These are phyloP conservation scores for Wickerhamiella pararugosa DNA, from an alignment of 1,139 yeast species.

Conservation along the genomic window DNA sequence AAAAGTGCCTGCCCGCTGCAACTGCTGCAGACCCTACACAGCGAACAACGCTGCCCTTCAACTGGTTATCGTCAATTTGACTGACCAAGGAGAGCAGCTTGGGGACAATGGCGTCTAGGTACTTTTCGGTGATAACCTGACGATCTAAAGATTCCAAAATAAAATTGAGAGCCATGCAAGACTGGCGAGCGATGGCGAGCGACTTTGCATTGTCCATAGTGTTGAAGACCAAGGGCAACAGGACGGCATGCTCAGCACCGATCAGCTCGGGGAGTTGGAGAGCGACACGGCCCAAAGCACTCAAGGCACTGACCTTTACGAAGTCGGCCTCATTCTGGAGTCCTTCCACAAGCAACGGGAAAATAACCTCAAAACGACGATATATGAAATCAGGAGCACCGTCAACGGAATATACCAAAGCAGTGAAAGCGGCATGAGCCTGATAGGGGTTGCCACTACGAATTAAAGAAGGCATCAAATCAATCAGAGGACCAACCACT, in stretches of 20 bases:
- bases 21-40: slow-evolving; percentile 96
- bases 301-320: slow-evolving; percentile 78
- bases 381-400: slow-evolving; percentile 93
- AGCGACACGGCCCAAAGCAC: slow-evolving; percentile 64
- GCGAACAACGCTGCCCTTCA: slow-evolving; percentile 80
- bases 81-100: slow-evolving; percentile 70
- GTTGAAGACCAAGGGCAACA: slow-evolving; percentile 74
- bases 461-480: slow-evolving; percentile 47
- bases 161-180: slow-evolving; percentile 83
- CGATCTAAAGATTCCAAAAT: slow-evolving; percentile 82
- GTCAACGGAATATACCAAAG: slow-evolving; percentile 69
- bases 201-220: slow-evolving; percentile 79
- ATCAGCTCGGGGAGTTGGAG: slow-evolving; percentile 72
- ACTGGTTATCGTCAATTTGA: slow-evolving; percentile 45
- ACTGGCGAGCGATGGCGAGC: slow-evolving; percentile 75
- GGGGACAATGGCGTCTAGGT: slow-evolving; percentile 80
- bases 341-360: slow-evolving; percentile 62
- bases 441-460: slow-evolving; percentile 53
- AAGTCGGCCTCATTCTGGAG: slow-evolving; percentile 61
- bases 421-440: slow-evolving; percentile 76
- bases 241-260: slow-evolving; percentile 65
- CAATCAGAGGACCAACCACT: slow-evolving; percentile 67
- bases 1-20: slow-evolving; percentile 78
- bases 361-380: slow-evolving; percentile 54
- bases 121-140: slow-evolving; percentile 60